Base-by-base conservation (phyloP, 352 stramenopile genomes). In the Phytophthora meadii region DNA sequence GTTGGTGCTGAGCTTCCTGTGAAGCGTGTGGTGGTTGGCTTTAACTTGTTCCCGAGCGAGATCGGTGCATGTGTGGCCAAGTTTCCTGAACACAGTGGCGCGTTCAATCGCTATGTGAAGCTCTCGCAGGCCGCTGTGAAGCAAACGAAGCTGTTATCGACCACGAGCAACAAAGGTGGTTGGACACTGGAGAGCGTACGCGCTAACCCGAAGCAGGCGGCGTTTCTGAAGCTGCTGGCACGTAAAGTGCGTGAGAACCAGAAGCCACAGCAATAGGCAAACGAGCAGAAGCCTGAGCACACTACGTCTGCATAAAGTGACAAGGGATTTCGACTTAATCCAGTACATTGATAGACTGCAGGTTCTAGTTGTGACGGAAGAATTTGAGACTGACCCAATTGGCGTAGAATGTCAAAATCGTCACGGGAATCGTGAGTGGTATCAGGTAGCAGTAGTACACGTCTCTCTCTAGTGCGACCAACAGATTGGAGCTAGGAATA, bases 311-410 rank as follows among this genome's bases (percentile, higher is more conserved):
- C 39, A 15, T 27, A 24, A 54, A 5, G 22, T 36, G 30, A 36
- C 30, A 11, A 36, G 9, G 30, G 4, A 36, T 42, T 40, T 36
- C 5, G 42, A 17, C 11, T 27, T 5, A 3, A 48, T 30, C 17
- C 22, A 8, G n/a, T 28, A 36, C 8, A 19, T 39, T 61, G 5
- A 4, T 27, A 36, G 17, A 50, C 12, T 54, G 27, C 11, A 56
- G 56, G 27, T 24, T 56, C 69, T 77, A 92, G 37, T 92, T 94
- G 67, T 94, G 84, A 17, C 84, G 84, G 68, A 94, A 94, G 72
- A 92, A 94, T 71, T 94, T 94, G 72, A 92, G 81, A 62, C 86
- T 89, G 61, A 92, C 84, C 86, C 86, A 94, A 54, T 92, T 92
- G 48, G 80, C 68, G 65, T 93, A 93, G 72, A 82, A 92, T 32